Base-by-base conservation (phyloP, 306 rosid genomes). In the Glycine tomentella region DNA sequence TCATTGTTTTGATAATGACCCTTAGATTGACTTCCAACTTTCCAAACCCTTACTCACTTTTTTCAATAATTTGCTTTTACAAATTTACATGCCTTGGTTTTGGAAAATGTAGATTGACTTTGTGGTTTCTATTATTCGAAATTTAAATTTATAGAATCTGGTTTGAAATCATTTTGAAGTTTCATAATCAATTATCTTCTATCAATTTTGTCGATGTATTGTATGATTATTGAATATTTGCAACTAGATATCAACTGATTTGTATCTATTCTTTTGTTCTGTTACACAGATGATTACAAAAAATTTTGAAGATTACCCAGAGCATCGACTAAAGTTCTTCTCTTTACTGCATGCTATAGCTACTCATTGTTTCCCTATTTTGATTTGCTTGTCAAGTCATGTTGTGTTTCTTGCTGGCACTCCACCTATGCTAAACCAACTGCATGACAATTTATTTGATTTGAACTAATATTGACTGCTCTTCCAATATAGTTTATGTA, bases 261-360 rank as follows among this genome's bases (percentile, higher is more conserved):
- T n/a, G n/a, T 73, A 16, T 40, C 9, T 38, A 4, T 56, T 33
- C 42, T 64, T 78, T 51, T 55, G 48, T 80, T 76, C 48, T 57
- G 74, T 67, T 72, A 5, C 10, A 73, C 85, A 92, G 97, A 95
- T 95, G 99, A 95, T 95, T 78, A 93, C 97, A 0, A 93, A 90
- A 76, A 91, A 88, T 82, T 95, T 91, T 84, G 98, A 95, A 89
- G 99, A 95, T 84, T 95, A 95, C 84, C 99, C 98, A 0, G 98
- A 95, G 88, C 98, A 93, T 86, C 92, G 98, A 70, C 92, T 95
- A n/a, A 95, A 91, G 87, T 95, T 95, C 84, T 95, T 95, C 86
- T 95, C 99, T 12, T 84, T 95, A 46, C 96, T 95, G 1, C 89
- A 97, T 62, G 97, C 99, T 76, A 95, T 95, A 66, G 98, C 96